Percentiles rank a stretch among this genome's conserved stretches.
phyloP scores from a whole-genome alignment of 208 protist species.

The Naegleria gruberi region DNA sequence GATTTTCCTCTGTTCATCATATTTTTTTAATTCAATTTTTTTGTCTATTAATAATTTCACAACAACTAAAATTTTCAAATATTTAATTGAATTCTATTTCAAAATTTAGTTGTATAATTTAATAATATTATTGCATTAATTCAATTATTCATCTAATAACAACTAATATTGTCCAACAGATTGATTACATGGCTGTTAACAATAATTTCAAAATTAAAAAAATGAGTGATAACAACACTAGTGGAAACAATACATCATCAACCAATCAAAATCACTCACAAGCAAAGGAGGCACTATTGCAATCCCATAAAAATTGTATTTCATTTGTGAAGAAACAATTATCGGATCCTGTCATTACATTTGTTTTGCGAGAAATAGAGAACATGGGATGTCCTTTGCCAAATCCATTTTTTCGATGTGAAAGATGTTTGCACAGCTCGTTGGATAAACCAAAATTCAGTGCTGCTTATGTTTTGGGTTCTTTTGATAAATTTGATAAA shows the following conservation, averaged over 20 bases:
- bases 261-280: neutral
- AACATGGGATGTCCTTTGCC: neutral
- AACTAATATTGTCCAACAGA: too few relatives aligned
- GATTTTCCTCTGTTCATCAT: too few relatives aligned
- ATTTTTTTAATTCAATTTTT: too few relatives aligned
- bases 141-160: too few relatives aligned
- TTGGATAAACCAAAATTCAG: neutral
- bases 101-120: too few relatives aligned
- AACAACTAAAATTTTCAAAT: too few relatives aligned
- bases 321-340: neutral
- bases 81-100: too few relatives aligned
- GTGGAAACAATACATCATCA: too few relatives aligned
- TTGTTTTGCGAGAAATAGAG: neutral
- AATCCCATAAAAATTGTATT: neutral
- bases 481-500: neutral
- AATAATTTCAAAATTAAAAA: neutral
- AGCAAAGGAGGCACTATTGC: neutral
- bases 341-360: neutral
- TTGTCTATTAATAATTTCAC: too few relatives aligned
- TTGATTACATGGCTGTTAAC: too few relatives aligned
- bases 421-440: neutral
- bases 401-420: neutral
- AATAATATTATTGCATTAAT: too few relatives aligned
- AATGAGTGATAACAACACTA: neutral
- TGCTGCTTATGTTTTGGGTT: slow-evolving; percentile 12